phyloP scores from a whole-genome alignment of 1,284 basidiomycete species.

The Acaromyces ingoldii region DNA sequence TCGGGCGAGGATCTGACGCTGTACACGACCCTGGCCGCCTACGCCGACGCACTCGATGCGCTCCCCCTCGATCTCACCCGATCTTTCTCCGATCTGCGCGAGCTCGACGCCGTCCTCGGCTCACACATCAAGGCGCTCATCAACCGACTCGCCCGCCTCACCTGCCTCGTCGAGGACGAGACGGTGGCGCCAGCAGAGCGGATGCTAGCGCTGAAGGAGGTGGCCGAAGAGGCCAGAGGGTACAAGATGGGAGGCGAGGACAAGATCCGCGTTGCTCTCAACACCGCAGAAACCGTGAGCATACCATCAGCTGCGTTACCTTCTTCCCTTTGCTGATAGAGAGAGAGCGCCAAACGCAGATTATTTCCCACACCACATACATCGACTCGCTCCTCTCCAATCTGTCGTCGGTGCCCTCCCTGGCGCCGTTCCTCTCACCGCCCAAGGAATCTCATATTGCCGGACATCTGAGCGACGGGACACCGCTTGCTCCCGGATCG shows the following conservation, averaged over 20 bases:
- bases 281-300: constrained; percentile 76
- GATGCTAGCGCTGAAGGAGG: constrained; percentile 79
- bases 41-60: constrained; percentile 77
- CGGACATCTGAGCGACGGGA: constrained; percentile 11
- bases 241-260: constrained; percentile 96
- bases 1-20: constrained; percentile 9
- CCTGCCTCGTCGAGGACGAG: constrained; percentile 57
- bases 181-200: constrained; percentile 68
- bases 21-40: constrained; percentile 46
- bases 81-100: constrained; percentile 88
- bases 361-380: constrained; percentile 49
- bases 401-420: constrained; percentile 31
- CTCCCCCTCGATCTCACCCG: constrained; percentile 90
- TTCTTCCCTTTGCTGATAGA: not conserved
- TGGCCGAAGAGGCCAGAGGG: constrained; percentile 83
- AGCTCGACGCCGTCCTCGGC: constrained; percentile 93
- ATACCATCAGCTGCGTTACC: not conserved
- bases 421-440: constrained; percentile 29
- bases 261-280: constrained; percentile 94
- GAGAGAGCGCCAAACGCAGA: constrained; percentile 11
- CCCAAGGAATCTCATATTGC: constrained; percentile 8
- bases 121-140: constrained; percentile 45
- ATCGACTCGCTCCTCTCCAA: constrained; percentile 42
- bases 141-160: constrained; percentile 38
- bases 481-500: constrained; percentile 9